phyloP scores from a whole-genome alignment of 306 rosid species.

The Parietaria judaica region DNA sequence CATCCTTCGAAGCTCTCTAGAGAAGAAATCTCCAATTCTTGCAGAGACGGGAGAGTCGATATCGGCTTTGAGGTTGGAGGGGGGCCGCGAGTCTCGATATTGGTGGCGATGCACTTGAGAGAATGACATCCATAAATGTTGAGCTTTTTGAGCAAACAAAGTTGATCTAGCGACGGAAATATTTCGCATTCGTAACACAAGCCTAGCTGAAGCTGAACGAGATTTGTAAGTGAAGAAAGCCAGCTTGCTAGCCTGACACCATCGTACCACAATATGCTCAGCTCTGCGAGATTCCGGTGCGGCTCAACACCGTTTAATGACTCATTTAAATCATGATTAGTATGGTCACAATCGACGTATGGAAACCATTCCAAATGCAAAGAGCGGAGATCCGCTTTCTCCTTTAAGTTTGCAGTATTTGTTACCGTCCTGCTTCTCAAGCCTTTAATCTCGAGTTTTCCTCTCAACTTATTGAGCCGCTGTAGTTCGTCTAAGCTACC shows the following conservation, averaged over 20 bases:
- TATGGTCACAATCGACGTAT: neutral
- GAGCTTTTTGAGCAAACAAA: neutral
- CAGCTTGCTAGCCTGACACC: neutral
- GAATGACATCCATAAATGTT: neutral
- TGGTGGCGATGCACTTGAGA: neutral
- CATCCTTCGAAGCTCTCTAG: neutral
- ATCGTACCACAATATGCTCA: neutral
- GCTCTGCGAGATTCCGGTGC: neutral
- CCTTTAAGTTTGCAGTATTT: neutral
- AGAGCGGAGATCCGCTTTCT: neutral
- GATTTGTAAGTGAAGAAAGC: neutral
- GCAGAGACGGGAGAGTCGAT: neutral
- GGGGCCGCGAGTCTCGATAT: neutral
- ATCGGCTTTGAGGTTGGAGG: neutral
- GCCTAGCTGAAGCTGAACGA: neutral
- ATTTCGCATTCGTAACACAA: neutral
- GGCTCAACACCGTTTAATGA: neutral
- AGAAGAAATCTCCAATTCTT: neutral
- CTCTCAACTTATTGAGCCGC: neutral
- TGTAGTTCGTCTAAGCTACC: no score
- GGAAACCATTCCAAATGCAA: neutral
- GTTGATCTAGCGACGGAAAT: neutral
- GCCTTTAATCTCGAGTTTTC: neutral
- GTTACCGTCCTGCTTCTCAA: conserved; percentile 1
- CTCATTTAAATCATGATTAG: neutral